These are phyloP conservation scores for Botrytis cinerea DNA, from an alignment of 2,329 filamentous ascomycete genomes.

Conservation along the genomic window DNA sequence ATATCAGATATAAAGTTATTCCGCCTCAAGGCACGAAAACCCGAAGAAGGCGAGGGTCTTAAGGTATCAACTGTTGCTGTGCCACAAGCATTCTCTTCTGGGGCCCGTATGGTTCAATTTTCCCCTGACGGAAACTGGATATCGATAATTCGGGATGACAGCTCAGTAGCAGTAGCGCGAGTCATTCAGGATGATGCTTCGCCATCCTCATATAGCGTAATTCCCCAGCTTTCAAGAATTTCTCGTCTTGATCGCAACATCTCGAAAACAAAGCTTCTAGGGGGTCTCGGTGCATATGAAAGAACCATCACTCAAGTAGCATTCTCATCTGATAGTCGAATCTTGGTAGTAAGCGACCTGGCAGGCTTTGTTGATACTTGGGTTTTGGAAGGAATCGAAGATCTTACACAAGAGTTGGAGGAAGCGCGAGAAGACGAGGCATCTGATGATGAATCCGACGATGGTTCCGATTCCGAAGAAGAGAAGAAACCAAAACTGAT, in stretches of 20 bases:
- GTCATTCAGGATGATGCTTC: slow-evolving; percentile 45
- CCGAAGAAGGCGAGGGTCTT: slow-evolving; percentile 59
- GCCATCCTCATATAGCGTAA: slow-evolving; percentile 47
- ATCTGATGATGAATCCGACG: slow-evolving; percentile 43
- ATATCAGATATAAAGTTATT: slow-evolving; percentile 76
- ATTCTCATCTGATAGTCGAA: slow-evolving; percentile 78
- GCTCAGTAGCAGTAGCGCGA: slow-evolving; percentile 55
- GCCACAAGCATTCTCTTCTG: slow-evolving; percentile 58
- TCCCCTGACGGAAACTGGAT: slow-evolving; percentile 73
- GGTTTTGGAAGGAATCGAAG: slow-evolving; percentile 64
- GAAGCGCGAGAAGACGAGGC: slow-evolving; percentile 43
- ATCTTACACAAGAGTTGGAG: slow-evolving; percentile 45
- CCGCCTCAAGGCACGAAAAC: slow-evolving; percentile 57
- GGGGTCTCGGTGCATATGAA: slow-evolving; percentile 74
- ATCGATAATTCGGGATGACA: slow-evolving; percentile 62
- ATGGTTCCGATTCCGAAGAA: slow-evolving; percentile 48
- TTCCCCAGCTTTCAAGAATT: slow-evolving; percentile 50
- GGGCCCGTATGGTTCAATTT: slow-evolving; percentile 69
- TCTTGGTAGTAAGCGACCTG: slow-evolving; percentile 78
- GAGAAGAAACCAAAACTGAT: slow-evolving; percentile 50
- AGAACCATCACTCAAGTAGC: slow-evolving; percentile 71
- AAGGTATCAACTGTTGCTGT: slow-evolving; percentile 71
- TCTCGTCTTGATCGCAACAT: slow-evolving; percentile 55
- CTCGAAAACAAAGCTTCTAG: slow-evolving; percentile 58
- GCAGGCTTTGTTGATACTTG: slow-evolving; percentile 87